Evolutionary conservation across 1,139 yeast species (phyloP).

Genomic region (Zygoascus hellenicus): DNA sequence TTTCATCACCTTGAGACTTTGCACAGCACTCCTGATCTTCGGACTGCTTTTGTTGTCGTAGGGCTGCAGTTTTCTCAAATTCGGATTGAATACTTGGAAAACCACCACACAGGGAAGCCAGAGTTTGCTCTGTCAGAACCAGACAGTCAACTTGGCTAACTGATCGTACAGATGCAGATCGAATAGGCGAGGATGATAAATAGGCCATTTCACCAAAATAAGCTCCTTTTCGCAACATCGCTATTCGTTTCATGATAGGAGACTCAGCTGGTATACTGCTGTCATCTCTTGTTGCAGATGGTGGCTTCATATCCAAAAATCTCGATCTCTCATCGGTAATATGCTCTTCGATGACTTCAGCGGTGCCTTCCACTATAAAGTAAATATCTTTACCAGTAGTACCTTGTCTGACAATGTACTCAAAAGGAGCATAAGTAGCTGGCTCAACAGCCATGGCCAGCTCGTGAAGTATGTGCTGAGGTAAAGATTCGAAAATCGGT

Average conservation of each 20-base stretch:
- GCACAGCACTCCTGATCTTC: not conserved
- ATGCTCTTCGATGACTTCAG: constrained; percentile 53
- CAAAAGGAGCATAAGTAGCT: constrained; percentile 47
- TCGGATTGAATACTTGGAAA: constrained; percentile 56
- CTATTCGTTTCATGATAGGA: constrained; percentile 26
- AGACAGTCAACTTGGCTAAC: constrained; percentile 55
- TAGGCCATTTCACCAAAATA: constrained; percentile 78
- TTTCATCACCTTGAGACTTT: not conserved
- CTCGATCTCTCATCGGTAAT: constrained; percentile 20
- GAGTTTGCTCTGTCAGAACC: constrained; percentile 49
- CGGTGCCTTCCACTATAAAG: constrained; percentile 62
- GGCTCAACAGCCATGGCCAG: constrained; percentile 62
- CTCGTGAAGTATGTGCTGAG: constrained; percentile 53
- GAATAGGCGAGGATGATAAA: constrained; percentile 43
- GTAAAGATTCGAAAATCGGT: constrained; percentile 54
- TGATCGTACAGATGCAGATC: constrained; percentile 62
- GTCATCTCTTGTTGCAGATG: constrained; percentile 1
- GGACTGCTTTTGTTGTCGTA: not conserved
- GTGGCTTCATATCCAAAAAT: constrained; percentile 28
- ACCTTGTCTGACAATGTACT: constrained; percentile 55
- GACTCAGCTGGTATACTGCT: not conserved
- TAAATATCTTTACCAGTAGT: constrained; percentile 58
- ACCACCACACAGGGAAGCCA: constrained; percentile 48
- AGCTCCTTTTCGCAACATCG: constrained; percentile 55
- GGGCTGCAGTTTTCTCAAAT: constrained; percentile 40